These are phyloP conservation scores for Thelephora ganbajun DNA, from an alignment of 768 basidiomycete genomes.

Conservation along the genomic window DNA sequence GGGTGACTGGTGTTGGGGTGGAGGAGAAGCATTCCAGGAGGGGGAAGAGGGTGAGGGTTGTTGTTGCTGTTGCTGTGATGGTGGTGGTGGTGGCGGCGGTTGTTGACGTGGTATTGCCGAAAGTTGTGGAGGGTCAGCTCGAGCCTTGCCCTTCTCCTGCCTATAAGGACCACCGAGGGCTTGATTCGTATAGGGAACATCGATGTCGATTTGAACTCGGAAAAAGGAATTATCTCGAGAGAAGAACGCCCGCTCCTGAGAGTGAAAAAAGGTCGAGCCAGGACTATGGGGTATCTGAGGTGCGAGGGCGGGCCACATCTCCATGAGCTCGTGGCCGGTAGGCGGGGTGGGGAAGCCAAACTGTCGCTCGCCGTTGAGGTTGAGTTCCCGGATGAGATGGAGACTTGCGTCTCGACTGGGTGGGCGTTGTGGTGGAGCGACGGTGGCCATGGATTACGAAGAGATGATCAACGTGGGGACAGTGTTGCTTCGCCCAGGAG, in stretches of 20 bases:
- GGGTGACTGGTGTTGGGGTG: constrained; percentile 14
- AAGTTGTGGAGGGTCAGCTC: constrained; percentile 2
- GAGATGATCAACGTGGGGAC: too few relatives aligned
- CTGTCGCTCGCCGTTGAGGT: not conserved
- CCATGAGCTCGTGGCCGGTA: constrained; percentile 76
- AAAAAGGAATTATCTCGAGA: constrained; percentile 70
- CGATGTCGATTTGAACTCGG: constrained; percentile 59
- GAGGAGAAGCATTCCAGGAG: constrained; percentile 13
- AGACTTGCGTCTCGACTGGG: not conserved
- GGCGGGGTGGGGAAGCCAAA: constrained; percentile 50
- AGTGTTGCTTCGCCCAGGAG: too few relatives aligned
- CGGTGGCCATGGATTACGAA: not conserved
- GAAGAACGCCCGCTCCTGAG: constrained; percentile 71
- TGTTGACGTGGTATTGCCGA: constrained; percentile 6
- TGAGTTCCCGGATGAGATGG: too few relatives aligned
- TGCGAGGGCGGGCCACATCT: constrained; percentile 62
- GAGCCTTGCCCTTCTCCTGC: constrained; percentile 1
- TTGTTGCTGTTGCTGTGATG: too few relatives aligned
- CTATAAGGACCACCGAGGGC: too few relatives aligned
- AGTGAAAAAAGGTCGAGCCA: constrained; percentile 59
- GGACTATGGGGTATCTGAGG: constrained; percentile 50
- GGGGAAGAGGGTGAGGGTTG: constrained; percentile 16
- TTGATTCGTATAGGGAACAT: constrained; percentile 19
- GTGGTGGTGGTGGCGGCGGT: constrained; percentile 17
- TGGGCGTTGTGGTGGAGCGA: not conserved